A percentile compares a stretch with the other conserved stretches of the same genome.
Evolutionary conservation across 2,329 filamentous ascomycete genomes (phyloP).

Genomic region (Microsporum ferrugineum): DNA sequence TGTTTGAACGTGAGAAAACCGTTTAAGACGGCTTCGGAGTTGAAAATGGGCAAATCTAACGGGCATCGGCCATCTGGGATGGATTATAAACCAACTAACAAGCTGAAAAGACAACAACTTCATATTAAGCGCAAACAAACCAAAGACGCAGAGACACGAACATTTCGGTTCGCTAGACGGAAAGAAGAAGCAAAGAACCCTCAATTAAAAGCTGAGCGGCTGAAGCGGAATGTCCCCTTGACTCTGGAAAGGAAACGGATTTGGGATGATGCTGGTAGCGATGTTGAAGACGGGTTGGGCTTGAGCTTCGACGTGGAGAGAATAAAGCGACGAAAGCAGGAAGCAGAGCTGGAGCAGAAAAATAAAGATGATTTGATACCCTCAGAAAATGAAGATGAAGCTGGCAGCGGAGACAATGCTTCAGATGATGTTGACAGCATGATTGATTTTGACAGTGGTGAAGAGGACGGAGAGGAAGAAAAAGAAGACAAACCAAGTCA

Average conservation of each 20-base stretch:
- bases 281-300: slow-evolving; percentile 37
- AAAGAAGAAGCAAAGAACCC: slow-evolving; percentile 80
- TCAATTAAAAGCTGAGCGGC: slow-evolving; percentile 57
- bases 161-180: slow-evolving; percentile 64
- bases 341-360: slow-evolving; percentile 34
- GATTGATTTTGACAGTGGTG: slow-evolving; percentile 48
- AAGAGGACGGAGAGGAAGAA: slow-evolving; percentile 36
- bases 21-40: not conserved
- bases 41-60: slow-evolving; percentile 21
- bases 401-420: slow-evolving; percentile 34
- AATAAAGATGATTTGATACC: slow-evolving; percentile 27
- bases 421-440: slow-evolving; percentile 62
- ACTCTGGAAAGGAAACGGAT: slow-evolving; percentile 81
- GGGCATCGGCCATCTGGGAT: slow-evolving; percentile 36
- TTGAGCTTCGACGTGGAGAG: slow-evolving; percentile 39
- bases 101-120: slow-evolving; percentile 64
- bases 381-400: slow-evolving; percentile 24
- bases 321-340: slow-evolving; percentile 37
- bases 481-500: slow-evolving; percentile 34
- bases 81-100: slow-evolving; percentile 57
- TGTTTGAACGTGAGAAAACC: not conserved
- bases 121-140: slow-evolving; percentile 71
- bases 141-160: slow-evolving; percentile 61
- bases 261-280: slow-evolving; percentile 65
- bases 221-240: slow-evolving; percentile 64